Base-by-base conservation (phyloP, 1,284 basidiomycete genomes). In the Leucoagaricus sp. region DNA sequence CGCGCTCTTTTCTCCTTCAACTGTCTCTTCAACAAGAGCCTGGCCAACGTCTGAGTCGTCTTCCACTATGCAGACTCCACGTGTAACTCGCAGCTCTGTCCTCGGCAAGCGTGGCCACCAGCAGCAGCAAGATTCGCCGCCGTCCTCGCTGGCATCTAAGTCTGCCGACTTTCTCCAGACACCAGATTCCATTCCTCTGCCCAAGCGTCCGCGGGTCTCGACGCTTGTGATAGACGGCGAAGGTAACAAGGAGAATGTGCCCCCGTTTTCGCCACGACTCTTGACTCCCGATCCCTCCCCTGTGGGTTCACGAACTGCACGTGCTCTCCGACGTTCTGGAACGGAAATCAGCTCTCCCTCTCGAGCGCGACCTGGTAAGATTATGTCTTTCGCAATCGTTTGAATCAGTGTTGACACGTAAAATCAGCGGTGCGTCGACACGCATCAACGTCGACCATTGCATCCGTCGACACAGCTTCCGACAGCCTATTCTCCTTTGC, bases 231-330 rank as follows among this genome's bases (percentile, higher is more conserved):
- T 77, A n/a, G 85, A 86, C 61, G 80, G 78, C 36, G 81, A 83
- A 48, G 74, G 76, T 26, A 90, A 90, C 69, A 90, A 90, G 74
- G 87, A 90, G 67, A 90, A 90, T 63, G 78, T 89, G 19, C 84
- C 87, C n/a, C 87, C 87, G 1, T 76, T 80, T 60, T 70, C 68
- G 45, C 62, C 66, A 38, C 74, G 78, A 45, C 54, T 64, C 9
- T 52, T 70, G 55, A 72, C 63, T 38, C 62, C 73, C 50, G 72
- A 77, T 52, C 55, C 71, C n/a, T 66, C 73, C 33, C 69, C 73
- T 15, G 62, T 71, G 5, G 63, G 70, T 29, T 58, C 73, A 15
- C 72, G 80, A 63, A 63, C 70, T 21, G 62, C 73, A 7, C 74
- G 82, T 51, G 69, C 77, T 9, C 68, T 84, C 17, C 72, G 82